Conservation (phyloP, 805 yeast genomes). For the Cyberlindnera galapagoensis region DNA sequence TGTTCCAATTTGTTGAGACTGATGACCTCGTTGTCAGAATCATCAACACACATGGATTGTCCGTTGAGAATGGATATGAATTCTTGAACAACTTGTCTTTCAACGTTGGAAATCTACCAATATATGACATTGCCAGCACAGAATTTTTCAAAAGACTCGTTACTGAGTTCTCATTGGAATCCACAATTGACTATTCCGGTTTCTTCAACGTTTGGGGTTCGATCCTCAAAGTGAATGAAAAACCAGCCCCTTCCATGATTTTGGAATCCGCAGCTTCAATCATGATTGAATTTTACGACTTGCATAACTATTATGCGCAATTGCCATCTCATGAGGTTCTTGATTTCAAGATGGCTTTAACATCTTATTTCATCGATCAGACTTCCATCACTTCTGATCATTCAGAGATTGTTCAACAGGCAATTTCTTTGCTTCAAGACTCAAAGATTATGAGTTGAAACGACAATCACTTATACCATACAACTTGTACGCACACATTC, state of each 20-base stretch:
- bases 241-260: constrained; percentile 7
- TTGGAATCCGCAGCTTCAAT: constrained; percentile 29
- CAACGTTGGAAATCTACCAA: constrained; percentile 18
- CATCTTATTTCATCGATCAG: constrained; percentile 19
- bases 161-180: constrained; percentile 14
- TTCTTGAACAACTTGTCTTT: constrained; percentile 23
- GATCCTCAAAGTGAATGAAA: constrained; percentile 23
- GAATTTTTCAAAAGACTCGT: constrained; percentile 26
- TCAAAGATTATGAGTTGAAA: constrained; percentile 5
- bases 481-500: neutral
- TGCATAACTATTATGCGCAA: constrained; percentile 25
- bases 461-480: neutral
- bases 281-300: constrained; percentile 30
- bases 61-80: constrained; percentile 19
- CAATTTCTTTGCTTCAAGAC: constrained; percentile 13
- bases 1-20: constrained; percentile 28
- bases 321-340: constrained; percentile 21
- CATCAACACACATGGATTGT: constrained; percentile 29
- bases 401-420: constrained; percentile 11
- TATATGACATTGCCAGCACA: constrained; percentile 21
- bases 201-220: constrained; percentile 26
- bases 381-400: constrained; percentile 1
- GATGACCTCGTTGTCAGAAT: constrained; percentile 28
- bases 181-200: constrained; percentile 23
- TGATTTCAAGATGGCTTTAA: constrained; percentile 27